Evolutionary conservation across 208 protist species (phyloP).

Genomic region (Crithidia thermophila): DNA sequence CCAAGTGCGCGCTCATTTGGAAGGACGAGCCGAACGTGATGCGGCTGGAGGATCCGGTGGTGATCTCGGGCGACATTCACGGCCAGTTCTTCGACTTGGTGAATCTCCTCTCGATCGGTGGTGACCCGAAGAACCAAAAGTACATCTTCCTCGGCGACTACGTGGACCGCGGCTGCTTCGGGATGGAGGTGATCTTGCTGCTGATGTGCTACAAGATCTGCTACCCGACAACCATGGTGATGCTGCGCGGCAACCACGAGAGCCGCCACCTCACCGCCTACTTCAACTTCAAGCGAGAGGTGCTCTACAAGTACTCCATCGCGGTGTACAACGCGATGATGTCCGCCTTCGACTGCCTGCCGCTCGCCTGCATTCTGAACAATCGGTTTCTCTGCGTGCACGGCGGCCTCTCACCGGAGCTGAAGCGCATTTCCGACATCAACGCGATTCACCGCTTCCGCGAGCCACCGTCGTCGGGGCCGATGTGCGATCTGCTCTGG

Average conservation of each 20-base stretch:
- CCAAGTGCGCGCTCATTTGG: slow-evolving; percentile 70
- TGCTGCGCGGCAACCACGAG: slow-evolving; percentile 98
- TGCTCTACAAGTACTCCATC: slow-evolving; percentile 91
- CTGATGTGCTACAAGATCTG: slow-evolving; percentile 95
- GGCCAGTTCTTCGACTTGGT: slow-evolving; percentile 98
- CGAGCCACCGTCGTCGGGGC: slow-evolving; percentile 89
- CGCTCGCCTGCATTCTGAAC: slow-evolving; percentile 89
- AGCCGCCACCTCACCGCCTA: slow-evolving; percentile 97
- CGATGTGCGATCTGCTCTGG: slow-evolving; percentile 97
- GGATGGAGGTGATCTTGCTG: slow-evolving; percentile 90
- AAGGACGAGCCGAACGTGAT: slow-evolving; percentile 90
- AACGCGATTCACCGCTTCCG: slow-evolving; percentile 94
- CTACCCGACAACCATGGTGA: slow-evolving; percentile 90
- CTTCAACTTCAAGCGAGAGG: slow-evolving; percentile 97
- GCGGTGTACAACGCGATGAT: slow-evolving; percentile 91
- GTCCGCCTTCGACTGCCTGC: slow-evolving; percentile 94
- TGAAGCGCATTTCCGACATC: slow-evolving; percentile 80
- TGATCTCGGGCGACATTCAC: slow-evolving; percentile 95
- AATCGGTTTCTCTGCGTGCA: slow-evolving; percentile 95
- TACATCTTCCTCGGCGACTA: slow-evolving; percentile 98
- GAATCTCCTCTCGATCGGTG: slow-evolving; percentile 95
- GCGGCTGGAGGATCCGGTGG: slow-evolving; percentile 70
- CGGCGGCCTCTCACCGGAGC: slow-evolving; percentile 87
- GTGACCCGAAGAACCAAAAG: slow-evolving; percentile 76
- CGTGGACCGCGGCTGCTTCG: slow-evolving; percentile 94